phyloP scores from a whole-genome alignment of 331 rosid genomes.

The Prunus yedoensis region DNA sequence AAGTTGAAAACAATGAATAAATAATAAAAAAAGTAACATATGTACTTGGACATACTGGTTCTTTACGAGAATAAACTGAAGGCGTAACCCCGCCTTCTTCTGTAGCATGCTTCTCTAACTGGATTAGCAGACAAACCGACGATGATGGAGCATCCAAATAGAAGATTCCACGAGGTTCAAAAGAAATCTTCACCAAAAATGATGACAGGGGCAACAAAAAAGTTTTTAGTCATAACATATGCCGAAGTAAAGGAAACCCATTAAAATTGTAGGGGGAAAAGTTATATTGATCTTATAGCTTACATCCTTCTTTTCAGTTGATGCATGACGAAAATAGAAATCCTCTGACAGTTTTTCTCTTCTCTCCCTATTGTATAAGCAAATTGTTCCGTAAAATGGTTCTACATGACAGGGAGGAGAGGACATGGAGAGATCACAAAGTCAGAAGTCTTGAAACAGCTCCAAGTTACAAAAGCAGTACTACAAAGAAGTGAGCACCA shows the following conservation, averaged over 20 bases:
- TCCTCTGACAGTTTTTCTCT: constrained; percentile 96
- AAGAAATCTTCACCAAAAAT: constrained; percentile 47
- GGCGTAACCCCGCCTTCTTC: constrained; percentile 95
- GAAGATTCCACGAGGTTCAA: constrained; percentile 75
- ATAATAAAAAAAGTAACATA: neutral
- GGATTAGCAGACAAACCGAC: constrained; percentile 90
- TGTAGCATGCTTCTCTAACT: constrained; percentile 93
- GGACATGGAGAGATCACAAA: constrained; percentile 1
- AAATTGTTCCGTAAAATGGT: constrained; percentile 94
- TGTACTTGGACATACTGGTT: constrained; percentile 61
- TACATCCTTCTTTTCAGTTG: constrained; percentile 80
- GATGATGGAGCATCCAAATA: constrained; percentile 91
- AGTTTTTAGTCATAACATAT: constrained; percentile 3
- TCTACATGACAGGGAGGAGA: constrained; percentile 45
- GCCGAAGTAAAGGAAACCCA: neutral
- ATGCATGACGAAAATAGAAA: constrained; percentile 67
- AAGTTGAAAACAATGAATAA: neutral
- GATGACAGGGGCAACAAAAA: constrained; percentile 19
- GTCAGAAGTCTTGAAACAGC: constrained; percentile 42
- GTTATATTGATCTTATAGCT: constrained; percentile 28
- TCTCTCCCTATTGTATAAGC: constrained; percentile 96
- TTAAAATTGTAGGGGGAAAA: neutral
- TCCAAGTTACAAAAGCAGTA: constrained; percentile 22
- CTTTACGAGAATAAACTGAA: constrained; percentile 97
- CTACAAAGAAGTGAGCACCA: constrained; percentile 24